Evolutionary conservation across 768 basidiomycete genomes (phyloP).

Genomic region (Rhodosporidiobolus sp.): DNA sequence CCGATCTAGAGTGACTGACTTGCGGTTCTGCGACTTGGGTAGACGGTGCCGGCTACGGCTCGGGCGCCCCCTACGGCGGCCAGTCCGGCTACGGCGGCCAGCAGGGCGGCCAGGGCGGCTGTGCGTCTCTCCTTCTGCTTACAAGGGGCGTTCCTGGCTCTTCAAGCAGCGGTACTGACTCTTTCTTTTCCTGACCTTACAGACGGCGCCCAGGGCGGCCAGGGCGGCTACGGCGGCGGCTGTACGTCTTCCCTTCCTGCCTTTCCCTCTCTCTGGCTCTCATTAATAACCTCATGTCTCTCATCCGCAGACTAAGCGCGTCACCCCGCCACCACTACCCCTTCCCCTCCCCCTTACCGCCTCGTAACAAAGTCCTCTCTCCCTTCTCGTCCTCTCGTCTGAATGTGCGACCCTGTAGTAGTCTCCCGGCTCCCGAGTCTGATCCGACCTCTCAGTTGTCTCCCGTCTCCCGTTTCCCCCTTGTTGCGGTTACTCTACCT

Average conservation of each 20-base stretch:
- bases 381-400: too few relatives aligned
- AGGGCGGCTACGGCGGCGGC: slow-evolving; percentile 37
- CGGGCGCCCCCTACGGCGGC: slow-evolving; percentile 38
- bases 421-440: too few relatives aligned
- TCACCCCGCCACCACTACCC: too few relatives aligned
- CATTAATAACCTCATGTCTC: too few relatives aligned
- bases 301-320: too few relatives aligned
- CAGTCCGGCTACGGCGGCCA: slow-evolving; percentile 43
- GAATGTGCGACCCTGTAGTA: too few relatives aligned
- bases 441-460: too few relatives aligned
- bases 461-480: too few relatives aligned
- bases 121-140: slow-evolving; percentile 15
- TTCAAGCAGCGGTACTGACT: neutral
- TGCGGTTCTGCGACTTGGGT: neutral
- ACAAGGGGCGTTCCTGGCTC: neutral
- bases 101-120: slow-evolving; percentile 29
- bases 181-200: neutral
- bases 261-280: too few relatives aligned
- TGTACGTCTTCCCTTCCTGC: slow-evolving; percentile 2
- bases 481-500: too few relatives aligned
- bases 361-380: too few relatives aligned
- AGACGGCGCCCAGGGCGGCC: slow-evolving; percentile 27
- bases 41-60: slow-evolving; percentile 33
- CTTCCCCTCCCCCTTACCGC: too few relatives aligned
- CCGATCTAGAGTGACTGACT: neutral